phyloP scores from a whole-genome alignment of 352 stramenopile genomes.

The Peronospora farinosa region DNA sequence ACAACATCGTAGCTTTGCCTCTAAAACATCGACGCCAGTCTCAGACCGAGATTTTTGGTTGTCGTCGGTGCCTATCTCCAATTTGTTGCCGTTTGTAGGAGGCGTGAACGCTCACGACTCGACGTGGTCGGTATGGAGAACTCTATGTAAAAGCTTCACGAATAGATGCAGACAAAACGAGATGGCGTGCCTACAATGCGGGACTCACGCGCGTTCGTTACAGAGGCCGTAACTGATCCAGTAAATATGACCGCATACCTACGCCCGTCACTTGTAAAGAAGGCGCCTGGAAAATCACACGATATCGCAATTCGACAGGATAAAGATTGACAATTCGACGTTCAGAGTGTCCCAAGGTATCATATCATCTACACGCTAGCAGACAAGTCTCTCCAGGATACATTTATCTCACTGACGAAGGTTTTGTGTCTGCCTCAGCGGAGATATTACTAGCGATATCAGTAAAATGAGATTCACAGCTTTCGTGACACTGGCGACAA shows the following conservation, averaged over 20 bases:
- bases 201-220: constrained; percentile 13
- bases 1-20: no score
- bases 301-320: constrained; percentile 27
- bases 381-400: background rate
- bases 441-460: background rate
- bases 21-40: background rate
- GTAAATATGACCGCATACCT: background rate
- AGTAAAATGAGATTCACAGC: constrained; percentile 14
- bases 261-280: constrained; percentile 18
- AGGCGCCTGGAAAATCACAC: constrained; percentile 13
- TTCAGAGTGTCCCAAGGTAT: no score
- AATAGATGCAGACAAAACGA: background rate
- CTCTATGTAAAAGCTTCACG: constrained; percentile 5
- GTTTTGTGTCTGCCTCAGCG: background rate
- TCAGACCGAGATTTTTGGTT: background rate
- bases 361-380: background rate
- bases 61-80: constrained; percentile 3
- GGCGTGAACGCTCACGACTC: constrained; percentile 6
- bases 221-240: background rate
- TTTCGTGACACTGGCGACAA: constrained; percentile 11
- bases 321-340: no score
- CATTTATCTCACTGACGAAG: background rate
- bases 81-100: constrained; percentile 23
- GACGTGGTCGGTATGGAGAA: constrained; percentile 1
- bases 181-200: constrained; percentile 15